Conservation (phyloP, 2,329 filamentous ascomycete species). For the Aspergillus ustus region DNA sequence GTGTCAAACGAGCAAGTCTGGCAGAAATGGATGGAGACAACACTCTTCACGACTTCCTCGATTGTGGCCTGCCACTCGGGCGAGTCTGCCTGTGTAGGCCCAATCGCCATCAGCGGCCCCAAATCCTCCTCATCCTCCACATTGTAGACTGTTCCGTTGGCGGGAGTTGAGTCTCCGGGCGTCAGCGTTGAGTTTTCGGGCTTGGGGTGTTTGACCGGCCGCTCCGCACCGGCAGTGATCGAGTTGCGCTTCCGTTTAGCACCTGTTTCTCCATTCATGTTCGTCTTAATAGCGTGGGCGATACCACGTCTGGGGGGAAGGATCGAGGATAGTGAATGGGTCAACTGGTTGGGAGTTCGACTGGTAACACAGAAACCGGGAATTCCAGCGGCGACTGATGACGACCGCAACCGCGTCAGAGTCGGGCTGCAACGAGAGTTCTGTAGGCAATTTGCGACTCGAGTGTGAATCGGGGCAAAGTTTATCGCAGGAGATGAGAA, state of each 20-base stretch:
- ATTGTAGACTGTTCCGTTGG: slow-evolving; percentile 50
- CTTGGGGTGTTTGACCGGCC: slow-evolving; percentile 61
- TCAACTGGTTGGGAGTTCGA: slow-evolving; percentile 21
- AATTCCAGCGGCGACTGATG: slow-evolving; percentile 16
- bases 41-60: slow-evolving; percentile 89
- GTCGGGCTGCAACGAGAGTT: slow-evolving; percentile 9
- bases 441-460: neutral
- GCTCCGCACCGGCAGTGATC: slow-evolving; percentile 53
- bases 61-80: slow-evolving; percentile 96
- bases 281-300: slow-evolving; percentile 44
- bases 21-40: slow-evolving; percentile 98
- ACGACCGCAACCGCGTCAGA: slow-evolving; percentile 4
- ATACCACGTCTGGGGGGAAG: slow-evolving; percentile 11
- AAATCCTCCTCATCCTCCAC: slow-evolving; percentile 54
- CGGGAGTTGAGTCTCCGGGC: slow-evolving; percentile 47
- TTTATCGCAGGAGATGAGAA: neutral
- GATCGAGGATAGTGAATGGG: slow-evolving; percentile 15
- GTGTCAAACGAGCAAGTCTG: slow-evolving; percentile 98
- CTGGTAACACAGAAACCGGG: slow-evolving; percentile 18
- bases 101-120: slow-evolving; percentile 49
- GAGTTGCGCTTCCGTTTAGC: slow-evolving; percentile 62
- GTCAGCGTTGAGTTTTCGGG: slow-evolving; percentile 49
- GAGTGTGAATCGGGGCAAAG: neutral
- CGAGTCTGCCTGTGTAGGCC: slow-evolving; percentile 63
- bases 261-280: slow-evolving; percentile 54